Conservation (phyloP, 2,329 filamentous ascomycete genomes). For the Mariannaea elegans region DNA sequence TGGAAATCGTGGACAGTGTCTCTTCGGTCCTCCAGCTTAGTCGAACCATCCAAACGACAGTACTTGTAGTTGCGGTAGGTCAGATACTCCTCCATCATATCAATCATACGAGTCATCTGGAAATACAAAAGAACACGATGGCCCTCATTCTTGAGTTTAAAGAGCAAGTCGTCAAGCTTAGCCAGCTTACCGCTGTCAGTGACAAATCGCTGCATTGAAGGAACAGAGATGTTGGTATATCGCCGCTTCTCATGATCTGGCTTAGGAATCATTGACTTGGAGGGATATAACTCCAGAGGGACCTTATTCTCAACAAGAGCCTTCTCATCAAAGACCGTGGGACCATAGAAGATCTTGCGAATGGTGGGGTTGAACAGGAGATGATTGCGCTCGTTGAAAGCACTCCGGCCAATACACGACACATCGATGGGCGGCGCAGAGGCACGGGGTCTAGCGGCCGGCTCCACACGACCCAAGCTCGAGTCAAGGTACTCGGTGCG, state of each 20-base stretch:
- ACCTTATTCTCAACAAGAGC: constrained; percentile 78
- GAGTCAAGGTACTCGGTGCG: constrained; percentile 70
- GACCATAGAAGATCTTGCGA: constrained; percentile 78
- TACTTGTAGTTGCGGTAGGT: constrained; percentile 99
- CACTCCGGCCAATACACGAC: constrained; percentile 73
- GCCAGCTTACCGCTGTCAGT: constrained; percentile 97
- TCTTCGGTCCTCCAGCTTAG: constrained; percentile 94
- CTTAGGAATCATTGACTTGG: constrained; percentile 73
- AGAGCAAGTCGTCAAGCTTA: constrained; percentile 86
- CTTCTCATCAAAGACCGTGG: constrained; percentile 71
- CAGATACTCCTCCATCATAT: constrained; percentile 98
- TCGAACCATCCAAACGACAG: constrained; percentile 94
- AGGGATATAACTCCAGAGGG: constrained; percentile 70
- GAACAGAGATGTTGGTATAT: constrained; percentile 91
- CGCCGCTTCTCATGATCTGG: constrained; percentile 84
- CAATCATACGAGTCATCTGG: constrained; percentile 99
- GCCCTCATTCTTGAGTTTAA: constrained; percentile 88
- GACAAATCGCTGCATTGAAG: constrained; percentile 97
- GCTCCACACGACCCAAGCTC: constrained; percentile 81
- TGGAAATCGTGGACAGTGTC: constrained; percentile 98
- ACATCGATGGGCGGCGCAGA: constrained; percentile 88
- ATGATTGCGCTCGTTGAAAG: constrained; percentile 73
- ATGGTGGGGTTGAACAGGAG: constrained; percentile 81
- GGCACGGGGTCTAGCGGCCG: constrained; percentile 79
- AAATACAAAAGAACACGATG: constrained; percentile 98